phyloP scores from a whole-genome alignment of 106 monocot species.

The Chionographis japonica region DNA sequence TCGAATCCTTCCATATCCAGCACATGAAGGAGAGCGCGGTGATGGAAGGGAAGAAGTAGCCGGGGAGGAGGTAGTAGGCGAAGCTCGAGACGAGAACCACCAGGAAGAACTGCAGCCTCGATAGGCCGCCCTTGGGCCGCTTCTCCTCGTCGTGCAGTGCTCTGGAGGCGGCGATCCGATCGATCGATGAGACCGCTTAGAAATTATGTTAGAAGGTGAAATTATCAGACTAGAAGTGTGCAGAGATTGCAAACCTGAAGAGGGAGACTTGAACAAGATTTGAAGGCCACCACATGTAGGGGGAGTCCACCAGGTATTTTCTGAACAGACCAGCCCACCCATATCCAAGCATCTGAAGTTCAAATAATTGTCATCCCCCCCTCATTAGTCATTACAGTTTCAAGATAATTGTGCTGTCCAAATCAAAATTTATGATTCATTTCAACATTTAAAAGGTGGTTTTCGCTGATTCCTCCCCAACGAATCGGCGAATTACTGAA shows the following conservation, averaged over 20 bases:
- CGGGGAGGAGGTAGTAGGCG: constrained; percentile 8
- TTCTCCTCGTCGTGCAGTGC: constrained; percentile 9
- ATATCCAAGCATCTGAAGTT: constrained; percentile 41
- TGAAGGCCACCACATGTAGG: constrained; percentile 66
- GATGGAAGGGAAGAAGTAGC: constrained; percentile 9
- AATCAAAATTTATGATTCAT: not conserved
- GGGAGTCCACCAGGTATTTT: constrained; percentile 57
- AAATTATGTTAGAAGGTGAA: no score
- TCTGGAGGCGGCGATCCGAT: not conserved
- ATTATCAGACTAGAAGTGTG: no score
- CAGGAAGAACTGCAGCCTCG: constrained; percentile 13
- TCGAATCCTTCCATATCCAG: constrained; percentile 18
- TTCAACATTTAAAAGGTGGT: no score
- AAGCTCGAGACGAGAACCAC: constrained; percentile 5
- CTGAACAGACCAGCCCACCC: constrained; percentile 69
- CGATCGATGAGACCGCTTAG: no score
- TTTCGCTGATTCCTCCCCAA: no score
- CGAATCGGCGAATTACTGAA: no score
- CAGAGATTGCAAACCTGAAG: constrained; percentile 36
- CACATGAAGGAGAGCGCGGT: constrained; percentile 16
- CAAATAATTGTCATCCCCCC: no score
- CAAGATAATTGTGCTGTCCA: not conserved
- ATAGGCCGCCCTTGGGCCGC: constrained; percentile 4
- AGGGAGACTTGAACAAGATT: constrained; percentile 64
- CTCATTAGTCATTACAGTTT: not conserved